phyloP scores from a whole-genome alignment of 2,329 filamentous ascomycete species.

The Diplodia corticola region DNA sequence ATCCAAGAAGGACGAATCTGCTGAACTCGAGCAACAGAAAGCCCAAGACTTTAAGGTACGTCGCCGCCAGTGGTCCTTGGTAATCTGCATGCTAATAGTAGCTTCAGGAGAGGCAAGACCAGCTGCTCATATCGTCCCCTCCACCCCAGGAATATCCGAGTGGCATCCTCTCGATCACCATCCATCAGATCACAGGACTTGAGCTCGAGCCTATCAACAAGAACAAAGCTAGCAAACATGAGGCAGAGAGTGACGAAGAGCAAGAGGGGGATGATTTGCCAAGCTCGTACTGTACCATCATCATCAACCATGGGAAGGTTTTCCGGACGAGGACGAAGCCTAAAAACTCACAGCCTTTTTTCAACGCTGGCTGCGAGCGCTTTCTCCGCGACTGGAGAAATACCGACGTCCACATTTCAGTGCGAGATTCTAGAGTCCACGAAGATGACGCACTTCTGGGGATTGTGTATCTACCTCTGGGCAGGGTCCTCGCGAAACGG shows the following conservation, averaged over 20 bases:
- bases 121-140: slow-evolving; percentile 67
- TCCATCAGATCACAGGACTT: slow-evolving; percentile 71
- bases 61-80: background rate
- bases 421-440: slow-evolving; percentile 66
- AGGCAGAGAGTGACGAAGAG: slow-evolving; percentile 58
- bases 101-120: slow-evolving; percentile 47
- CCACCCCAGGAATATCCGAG: slow-evolving; percentile 63
- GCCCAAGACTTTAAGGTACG: slow-evolving; percentile 62
- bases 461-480: slow-evolving; percentile 67
- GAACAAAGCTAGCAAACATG: slow-evolving; percentile 47
- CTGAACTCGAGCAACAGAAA: slow-evolving; percentile 68
- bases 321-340: slow-evolving; percentile 75
- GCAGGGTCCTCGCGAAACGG: slow-evolving; percentile 60
- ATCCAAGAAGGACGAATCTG: slow-evolving; percentile 58
- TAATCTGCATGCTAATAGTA: slow-evolving; percentile 2
- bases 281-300: slow-evolving; percentile 70
- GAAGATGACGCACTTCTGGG: slow-evolving; percentile 71
- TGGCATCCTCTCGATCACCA: slow-evolving; percentile 68
- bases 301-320: slow-evolving; percentile 68
- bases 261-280: slow-evolving; percentile 66
- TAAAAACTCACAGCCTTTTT: slow-evolving; percentile 76
- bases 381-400: slow-evolving; percentile 69
- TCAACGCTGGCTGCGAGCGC: slow-evolving; percentile 73
- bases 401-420: slow-evolving; percentile 66
- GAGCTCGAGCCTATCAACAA: slow-evolving; percentile 63